Evolutionary conservation across 805 yeast genomes (phyloP).

Genomic region (Starmerella cellae): DNA sequence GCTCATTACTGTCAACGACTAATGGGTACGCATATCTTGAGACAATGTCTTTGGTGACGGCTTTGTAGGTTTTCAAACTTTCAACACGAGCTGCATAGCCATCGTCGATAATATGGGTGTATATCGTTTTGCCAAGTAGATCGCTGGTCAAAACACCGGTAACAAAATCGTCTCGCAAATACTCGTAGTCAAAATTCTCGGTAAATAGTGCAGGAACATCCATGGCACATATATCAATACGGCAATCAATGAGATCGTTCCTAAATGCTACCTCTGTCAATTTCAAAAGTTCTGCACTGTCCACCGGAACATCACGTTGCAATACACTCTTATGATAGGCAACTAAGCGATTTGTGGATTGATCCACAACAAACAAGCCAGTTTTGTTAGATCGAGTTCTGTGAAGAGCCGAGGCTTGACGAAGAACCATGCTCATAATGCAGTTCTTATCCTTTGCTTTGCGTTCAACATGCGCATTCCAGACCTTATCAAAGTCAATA

Average conservation of each 20-base stretch:
- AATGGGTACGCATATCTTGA: constrained; percentile 90
- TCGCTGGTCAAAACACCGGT: constrained; percentile 85
- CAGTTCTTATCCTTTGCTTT: constrained; percentile 73
- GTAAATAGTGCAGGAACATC: constrained; percentile 91
- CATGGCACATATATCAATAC: constrained; percentile 88
- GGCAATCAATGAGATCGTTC: constrained; percentile 92
- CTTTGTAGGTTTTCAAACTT: constrained; percentile 84
- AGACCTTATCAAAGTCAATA: constrained; percentile 59
- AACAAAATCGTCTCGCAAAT: constrained; percentile 72
- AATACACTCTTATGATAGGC: constrained; percentile 58
- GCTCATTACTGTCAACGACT: constrained; percentile 69
- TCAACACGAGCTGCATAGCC: constrained; percentile 93
- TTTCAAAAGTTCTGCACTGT: constrained; percentile 49
- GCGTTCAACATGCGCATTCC: constrained; percentile 60
- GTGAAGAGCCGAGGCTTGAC: constrained; percentile 73
- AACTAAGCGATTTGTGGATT: constrained; percentile 58
- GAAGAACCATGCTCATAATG: constrained; percentile 84
- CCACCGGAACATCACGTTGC: constrained; percentile 26
- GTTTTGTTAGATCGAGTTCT: constrained; percentile 63
- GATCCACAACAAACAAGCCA: constrained; percentile 72
- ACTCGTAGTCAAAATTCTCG: constrained; percentile 91
- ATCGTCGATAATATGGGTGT: constrained; percentile 67
- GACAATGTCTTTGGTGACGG: constrained; percentile 76
- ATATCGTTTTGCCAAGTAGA: constrained; percentile 76
- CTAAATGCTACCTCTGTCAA: constrained; percentile 60